phyloP scores from a whole-genome alignment of 2,329 filamentous ascomycete species.

The Cercospora sojina region DNA sequence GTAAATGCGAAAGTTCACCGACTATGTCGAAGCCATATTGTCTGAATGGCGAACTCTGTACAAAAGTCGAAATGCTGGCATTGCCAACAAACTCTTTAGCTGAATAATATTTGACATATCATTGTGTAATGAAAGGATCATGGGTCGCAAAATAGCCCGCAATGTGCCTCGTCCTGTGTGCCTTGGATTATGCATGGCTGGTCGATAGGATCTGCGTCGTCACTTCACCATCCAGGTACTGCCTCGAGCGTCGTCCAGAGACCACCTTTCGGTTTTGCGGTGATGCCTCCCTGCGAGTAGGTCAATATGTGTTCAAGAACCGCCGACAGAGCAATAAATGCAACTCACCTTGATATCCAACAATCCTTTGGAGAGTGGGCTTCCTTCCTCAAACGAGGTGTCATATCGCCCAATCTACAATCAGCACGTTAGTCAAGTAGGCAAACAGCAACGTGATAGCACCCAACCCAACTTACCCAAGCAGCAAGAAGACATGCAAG shows the following conservation, averaged over 20 bases:
- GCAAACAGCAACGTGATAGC: background rate
- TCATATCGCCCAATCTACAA: constrained; percentile 65
- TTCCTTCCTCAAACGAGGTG: constrained; percentile 61
- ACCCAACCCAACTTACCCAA: constrained; percentile 45
- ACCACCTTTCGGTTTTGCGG: constrained; percentile 69
- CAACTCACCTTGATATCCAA: constrained; percentile 57
- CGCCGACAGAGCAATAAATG: background rate
- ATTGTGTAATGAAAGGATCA: background rate
- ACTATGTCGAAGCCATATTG: background rate
- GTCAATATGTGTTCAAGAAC: background rate
- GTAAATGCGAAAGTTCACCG: background rate
- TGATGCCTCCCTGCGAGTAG: constrained; percentile 56
- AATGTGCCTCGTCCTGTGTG: background rate
- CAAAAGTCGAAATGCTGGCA: background rate
- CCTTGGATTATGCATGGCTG: background rate
- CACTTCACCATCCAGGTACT: constrained; percentile 63
- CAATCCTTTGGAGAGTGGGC: constrained; percentile 46
- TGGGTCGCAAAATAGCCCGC: background rate
- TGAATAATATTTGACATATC: background rate
- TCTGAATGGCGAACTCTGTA: background rate
- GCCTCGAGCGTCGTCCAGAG: constrained; percentile 66
- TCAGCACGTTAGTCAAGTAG: background rate
- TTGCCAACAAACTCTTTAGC: background rate
- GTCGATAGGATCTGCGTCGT: background rate
- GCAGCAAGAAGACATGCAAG: constrained; percentile 79